phyloP scores from a whole-genome alignment of 257 asterid species.

The Eucommia ulmoides region DNA sequence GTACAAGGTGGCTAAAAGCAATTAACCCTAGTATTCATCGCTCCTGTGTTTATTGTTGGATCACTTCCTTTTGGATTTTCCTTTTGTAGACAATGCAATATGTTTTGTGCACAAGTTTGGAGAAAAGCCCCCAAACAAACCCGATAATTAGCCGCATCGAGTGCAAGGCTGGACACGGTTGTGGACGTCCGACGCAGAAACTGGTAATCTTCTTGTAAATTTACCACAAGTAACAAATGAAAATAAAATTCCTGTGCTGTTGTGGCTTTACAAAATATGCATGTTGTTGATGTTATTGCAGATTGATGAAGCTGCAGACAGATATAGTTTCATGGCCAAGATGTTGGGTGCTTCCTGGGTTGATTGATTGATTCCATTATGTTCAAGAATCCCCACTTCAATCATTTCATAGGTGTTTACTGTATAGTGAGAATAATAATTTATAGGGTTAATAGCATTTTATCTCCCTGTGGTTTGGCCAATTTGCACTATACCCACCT shows the following conservation, averaged over 20 bases:
- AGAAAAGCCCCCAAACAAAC: conserved; percentile 62
- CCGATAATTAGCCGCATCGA: conserved; percentile 77
- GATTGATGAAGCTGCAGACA: conserved; percentile 86
- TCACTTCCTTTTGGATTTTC: too few relatives aligned
- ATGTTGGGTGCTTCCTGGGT: conserved; percentile 60
- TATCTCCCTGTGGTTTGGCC: too few relatives aligned
- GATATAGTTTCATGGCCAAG: conserved; percentile 79
- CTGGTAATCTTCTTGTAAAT: conserved; percentile 23
- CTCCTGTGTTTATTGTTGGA: conserved; percentile 1
- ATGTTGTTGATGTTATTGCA: conserved; percentile 15
- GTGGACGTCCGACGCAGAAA: conserved; percentile 87
- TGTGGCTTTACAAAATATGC: not conserved
- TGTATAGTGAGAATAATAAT: too few relatives aligned
- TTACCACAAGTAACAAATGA: too few relatives aligned
- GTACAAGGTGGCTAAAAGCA: not conserved
- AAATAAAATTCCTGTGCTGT: too few relatives aligned
- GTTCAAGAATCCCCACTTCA: too few relatives aligned
- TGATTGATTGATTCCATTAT: too few relatives aligned
- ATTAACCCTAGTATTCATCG: not conserved
- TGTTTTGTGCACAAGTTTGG: conserved; percentile 52
- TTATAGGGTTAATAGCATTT: too few relatives aligned
- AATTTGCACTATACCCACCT: too few relatives aligned
- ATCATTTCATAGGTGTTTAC: too few relatives aligned
- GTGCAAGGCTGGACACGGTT: conserved; percentile 90
- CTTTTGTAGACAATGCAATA: conserved; percentile 67